Conservation (phyloP, 352 stramenopile species). For the Phytophthora constricta region DNA sequence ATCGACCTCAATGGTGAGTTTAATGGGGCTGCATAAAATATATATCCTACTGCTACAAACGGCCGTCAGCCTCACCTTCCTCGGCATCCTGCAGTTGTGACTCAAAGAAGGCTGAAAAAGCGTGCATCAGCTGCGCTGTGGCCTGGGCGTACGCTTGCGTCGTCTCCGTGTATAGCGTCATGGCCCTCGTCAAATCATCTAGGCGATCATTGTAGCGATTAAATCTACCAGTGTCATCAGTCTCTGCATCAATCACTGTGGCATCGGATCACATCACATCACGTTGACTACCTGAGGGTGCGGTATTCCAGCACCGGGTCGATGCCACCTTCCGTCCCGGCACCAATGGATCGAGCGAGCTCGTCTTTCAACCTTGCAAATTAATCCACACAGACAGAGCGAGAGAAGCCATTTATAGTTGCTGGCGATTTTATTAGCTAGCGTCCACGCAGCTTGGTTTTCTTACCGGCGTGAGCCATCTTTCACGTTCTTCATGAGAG, state of each 20-base stretch:
- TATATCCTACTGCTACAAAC: too few species aligned
- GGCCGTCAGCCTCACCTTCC: slow-evolving; percentile 27
- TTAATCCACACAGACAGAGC: too few species aligned
- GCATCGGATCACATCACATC: too few species aligned
- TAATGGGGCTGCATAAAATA: too few species aligned
- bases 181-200: slow-evolving; percentile 60
- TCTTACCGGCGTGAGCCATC: slow-evolving; percentile 69
- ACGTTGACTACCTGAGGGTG: slow-evolving; percentile 49
- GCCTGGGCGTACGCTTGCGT: slow-evolving; percentile 54
- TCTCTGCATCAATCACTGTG: too few species aligned
- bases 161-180: slow-evolving; percentile 52
- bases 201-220: slow-evolving; percentile 66
- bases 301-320: slow-evolving; percentile 74
- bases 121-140: slow-evolving; percentile 53
- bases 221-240: slow-evolving; percentile 39
- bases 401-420: too few species aligned
- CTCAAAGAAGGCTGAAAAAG: slow-evolving; percentile 70
- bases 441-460: too few species aligned
- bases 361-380: slow-evolving; percentile 75
- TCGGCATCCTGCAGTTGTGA: slow-evolving; percentile 54
- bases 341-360: slow-evolving; percentile 65
- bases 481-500: slow-evolving; percentile 77
- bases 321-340: slow-evolving; percentile 53
- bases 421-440: too few species aligned
- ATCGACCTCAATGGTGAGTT: slow-evolving; percentile 4